These are phyloP conservation scores for Hamamelis virginiana DNA, from an alignment of 164 flowering plant genomes.

Conservation along the genomic window DNA sequence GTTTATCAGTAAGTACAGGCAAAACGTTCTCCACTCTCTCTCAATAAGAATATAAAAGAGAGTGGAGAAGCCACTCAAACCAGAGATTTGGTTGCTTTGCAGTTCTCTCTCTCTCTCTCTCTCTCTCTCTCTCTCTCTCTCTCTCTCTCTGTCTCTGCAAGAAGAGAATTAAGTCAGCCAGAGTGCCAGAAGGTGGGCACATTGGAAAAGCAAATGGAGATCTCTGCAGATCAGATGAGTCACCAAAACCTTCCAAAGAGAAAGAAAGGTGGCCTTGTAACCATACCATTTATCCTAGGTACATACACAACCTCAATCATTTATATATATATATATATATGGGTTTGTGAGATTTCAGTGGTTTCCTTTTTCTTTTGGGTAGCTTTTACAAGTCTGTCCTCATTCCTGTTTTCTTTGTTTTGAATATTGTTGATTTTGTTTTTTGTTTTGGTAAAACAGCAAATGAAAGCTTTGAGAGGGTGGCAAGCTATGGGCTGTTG, in stretches of 20 bases:
- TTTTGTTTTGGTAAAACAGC: constrained; percentile 3
- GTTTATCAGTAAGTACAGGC: no score
- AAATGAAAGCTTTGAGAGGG: constrained; percentile 7
- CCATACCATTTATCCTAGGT: constrained; percentile 33
- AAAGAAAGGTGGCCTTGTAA: constrained; percentile 31
- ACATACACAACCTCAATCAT: neutral
- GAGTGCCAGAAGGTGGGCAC: neutral
- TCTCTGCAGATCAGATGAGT: constrained; percentile 6
- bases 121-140: neutral
- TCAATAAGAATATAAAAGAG: no score
- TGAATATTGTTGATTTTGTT: neutral
- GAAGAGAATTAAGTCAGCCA: neutral
- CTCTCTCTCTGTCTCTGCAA: constrained; percentile 1
- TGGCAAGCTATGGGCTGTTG: constrained; percentile 59
- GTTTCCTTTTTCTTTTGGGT: no score
- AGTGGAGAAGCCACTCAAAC: no score
- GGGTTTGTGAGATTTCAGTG: no score
- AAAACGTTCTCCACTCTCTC: no score
- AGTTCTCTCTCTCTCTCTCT: neutral
- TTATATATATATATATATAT: neutral
- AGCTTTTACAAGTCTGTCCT: no score
- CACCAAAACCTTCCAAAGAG: neutral
- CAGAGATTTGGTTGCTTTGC: no score
- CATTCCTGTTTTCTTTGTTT: neutral
- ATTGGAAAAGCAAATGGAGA: constrained; percentile 8